These are phyloP conservation scores for Cutaneotrichosporon sp. DNA, from an alignment of 1,284 basidiomycete species.

Conservation along the genomic window DNA sequence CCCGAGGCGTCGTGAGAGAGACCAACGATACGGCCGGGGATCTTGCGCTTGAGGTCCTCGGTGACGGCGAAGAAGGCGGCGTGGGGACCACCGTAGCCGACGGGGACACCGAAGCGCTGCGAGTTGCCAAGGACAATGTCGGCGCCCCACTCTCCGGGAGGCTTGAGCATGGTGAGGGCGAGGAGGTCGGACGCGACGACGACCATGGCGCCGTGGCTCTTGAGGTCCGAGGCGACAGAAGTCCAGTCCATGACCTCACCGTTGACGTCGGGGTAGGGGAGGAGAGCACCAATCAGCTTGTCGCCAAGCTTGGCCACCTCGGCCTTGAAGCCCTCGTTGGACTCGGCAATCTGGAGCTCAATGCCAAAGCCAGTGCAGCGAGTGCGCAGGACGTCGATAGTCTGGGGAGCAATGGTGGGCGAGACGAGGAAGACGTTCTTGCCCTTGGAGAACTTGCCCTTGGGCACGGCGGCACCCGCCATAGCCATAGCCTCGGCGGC, in stretches of 20 bases:
- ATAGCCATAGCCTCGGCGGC: constrained; percentile 73
- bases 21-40: constrained; percentile 93
- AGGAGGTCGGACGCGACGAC: constrained; percentile 88
- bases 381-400: constrained; percentile 77
- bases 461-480: constrained; percentile 49
- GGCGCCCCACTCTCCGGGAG: constrained; percentile 97
- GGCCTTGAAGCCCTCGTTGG: constrained; percentile 54
- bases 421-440: constrained; percentile 85
- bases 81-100: constrained; percentile 87
- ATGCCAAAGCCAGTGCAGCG: constrained; percentile 89
- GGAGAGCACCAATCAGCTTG: constrained; percentile 74
- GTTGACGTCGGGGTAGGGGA: constrained; percentile 91
- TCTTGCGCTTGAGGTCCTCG: constrained; percentile 91
- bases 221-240: constrained; percentile 66
- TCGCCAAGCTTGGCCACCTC: constrained; percentile 61
- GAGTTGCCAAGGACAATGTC: constrained; percentile 95
- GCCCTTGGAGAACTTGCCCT: constrained; percentile 61
- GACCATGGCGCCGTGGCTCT: constrained; percentile 74
- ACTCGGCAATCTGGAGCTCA: constrained; percentile 63
- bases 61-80: constrained; percentile 95
- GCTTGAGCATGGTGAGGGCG: constrained; percentile 87
- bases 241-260: constrained; percentile 79
- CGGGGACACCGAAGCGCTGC: constrained; percentile 85
- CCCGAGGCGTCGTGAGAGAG: constrained; percentile 81
- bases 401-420: constrained; percentile 77